These are phyloP conservation scores for Talaromyces sp. DNA, from an alignment of 2,329 filamentous ascomycete species.

Conservation along the genomic window DNA sequence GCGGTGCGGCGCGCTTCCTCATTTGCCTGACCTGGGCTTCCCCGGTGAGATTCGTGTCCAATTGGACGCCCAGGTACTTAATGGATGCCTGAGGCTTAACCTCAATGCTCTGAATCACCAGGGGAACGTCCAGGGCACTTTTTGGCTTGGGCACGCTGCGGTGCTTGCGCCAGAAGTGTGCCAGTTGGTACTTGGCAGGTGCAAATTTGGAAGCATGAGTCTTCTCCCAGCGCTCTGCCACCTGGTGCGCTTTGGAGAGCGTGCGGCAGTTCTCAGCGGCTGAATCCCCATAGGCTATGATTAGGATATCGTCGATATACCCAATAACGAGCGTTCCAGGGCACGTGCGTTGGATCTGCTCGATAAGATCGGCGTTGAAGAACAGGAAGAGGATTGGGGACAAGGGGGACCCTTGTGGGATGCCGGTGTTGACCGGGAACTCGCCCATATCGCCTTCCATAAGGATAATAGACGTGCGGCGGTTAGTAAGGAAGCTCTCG, in stretches of 20 bases:
- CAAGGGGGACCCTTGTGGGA: slow-evolving; percentile 8
- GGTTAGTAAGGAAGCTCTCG: no score
- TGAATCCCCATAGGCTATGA: slow-evolving; percentile 14
- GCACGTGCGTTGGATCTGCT: slow-evolving; percentile 11
- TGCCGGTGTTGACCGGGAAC: no score
- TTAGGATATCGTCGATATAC: slow-evolving; percentile 9
- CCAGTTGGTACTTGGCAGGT: slow-evolving; percentile 9
- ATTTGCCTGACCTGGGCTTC: neutral
- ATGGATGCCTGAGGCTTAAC: neutral
- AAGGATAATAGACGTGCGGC: no score
- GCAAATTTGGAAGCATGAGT: slow-evolving; percentile 8
- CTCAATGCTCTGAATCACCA: slow-evolving; percentile 17
- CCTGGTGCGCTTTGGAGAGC: slow-evolving; percentile 15
- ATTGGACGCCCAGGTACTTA: neutral
- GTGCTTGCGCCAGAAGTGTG: slow-evolving; percentile 7
- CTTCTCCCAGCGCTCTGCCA: slow-evolving; percentile 15
- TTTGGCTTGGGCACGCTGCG: neutral
- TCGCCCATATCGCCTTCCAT: no score
- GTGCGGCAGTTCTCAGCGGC: slow-evolving; percentile 13
- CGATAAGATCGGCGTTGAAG: slow-evolving; percentile 20
- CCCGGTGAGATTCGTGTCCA: neutral
- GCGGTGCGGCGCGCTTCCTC: neutral
- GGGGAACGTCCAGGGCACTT: neutral
- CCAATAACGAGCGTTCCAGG: slow-evolving; percentile 4
- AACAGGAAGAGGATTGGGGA: slow-evolving; percentile 22